Evolutionary conservation across 2,329 filamentous ascomycete species (phyloP), one percentile per base, ranked within the genome.

Genomic region (Leptographium procerum): DNA sequence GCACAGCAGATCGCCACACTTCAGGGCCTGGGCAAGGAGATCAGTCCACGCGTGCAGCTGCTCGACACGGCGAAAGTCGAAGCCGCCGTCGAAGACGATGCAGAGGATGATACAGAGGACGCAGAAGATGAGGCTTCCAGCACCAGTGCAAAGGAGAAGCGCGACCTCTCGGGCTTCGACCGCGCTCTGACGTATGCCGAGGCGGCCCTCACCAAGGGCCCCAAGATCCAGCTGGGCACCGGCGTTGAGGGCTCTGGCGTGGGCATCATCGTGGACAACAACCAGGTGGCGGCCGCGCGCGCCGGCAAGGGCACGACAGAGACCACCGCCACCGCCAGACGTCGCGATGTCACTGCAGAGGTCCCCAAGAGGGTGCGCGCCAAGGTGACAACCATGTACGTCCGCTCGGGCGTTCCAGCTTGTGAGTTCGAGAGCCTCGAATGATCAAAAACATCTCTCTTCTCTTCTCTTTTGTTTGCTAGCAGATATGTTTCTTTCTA

Each of bases 11-110:
- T 33, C 31, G 31, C 31, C 52, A 66, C 69, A 19, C 71, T 78
- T 36, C 74, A 77, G 63, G 75, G 75, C 33, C 72, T 77, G 69
- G 75, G 75, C 64, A 78, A 77, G 69, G 72, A 75, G 63, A 77
- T 78, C 62, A 71, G 73, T 28, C 75, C 76, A 28, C 73, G 76
- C 31, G 10, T 33, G 31, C 31, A 33, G 31, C 31, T 33, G 31
- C 6, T 33, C 31, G 31, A 33, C 31, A 33, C 31, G n/a, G n/a
- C n/a, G n/a, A n/a, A n/a, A n/a, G n/a, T n/a, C n/a, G n/a, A n/a
- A n/a, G n/a, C n/a, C n/a, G n/a, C n/a, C n/a, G n/a, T n/a, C n/a
- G n/a, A n/a, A 33, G 31, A 33, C 13, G 65, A 43, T 54, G 40
- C 36, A 58, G 26, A 22, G 52, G 13, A 33, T 26, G 50, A 57